These are phyloP conservation scores for Corynascus novoguineensis DNA, from an alignment of 495 filamentous ascomycete species.

Conservation along the genomic window DNA sequence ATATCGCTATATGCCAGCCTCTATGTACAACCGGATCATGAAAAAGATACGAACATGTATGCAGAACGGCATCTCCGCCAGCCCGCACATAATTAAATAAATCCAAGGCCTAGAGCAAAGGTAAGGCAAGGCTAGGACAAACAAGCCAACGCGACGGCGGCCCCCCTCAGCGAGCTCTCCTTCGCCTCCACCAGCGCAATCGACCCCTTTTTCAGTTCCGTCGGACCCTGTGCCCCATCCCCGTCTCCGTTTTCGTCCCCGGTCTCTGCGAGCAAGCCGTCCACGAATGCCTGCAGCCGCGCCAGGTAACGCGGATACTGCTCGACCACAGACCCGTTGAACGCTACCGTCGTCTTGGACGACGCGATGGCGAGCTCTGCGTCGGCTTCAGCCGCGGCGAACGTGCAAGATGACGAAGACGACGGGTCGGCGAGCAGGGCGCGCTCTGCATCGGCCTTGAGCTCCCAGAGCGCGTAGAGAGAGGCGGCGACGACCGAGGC, in stretches of 20 bases:
- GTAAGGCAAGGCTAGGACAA: slow-evolving; percentile 7
- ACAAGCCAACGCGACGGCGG: slow-evolving; percentile 54
- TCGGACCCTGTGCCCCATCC: no score
- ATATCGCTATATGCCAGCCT: neutral
- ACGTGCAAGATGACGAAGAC: slow-evolving; percentile 13
- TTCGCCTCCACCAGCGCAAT: slow-evolving; percentile 51
- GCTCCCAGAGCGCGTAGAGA: slow-evolving; percentile 55
- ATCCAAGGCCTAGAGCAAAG: neutral
- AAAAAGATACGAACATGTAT: neutral
- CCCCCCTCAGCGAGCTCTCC: slow-evolving; percentile 59
- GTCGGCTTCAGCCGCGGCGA: slow-evolving; percentile 17
- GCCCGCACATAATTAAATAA: neutral
- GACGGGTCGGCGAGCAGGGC: neutral
- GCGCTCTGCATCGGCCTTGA: slow-evolving; percentile 48
- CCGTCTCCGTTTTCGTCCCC: neutral
- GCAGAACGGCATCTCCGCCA: neutral
- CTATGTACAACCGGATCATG: neutral
- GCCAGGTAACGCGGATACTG: slow-evolving; percentile 54
- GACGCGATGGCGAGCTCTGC: slow-evolving; percentile 20
- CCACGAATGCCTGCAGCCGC: slow-evolving; percentile 47
- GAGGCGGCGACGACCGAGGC: slow-evolving; percentile 58
- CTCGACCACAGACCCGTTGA: slow-evolving; percentile 61
- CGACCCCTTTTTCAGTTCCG: slow-evolving; percentile 17
- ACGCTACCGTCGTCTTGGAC: slow-evolving; percentile 46
- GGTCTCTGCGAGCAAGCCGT: slow-evolving; percentile 36